These are phyloP conservation scores for Paraglomus occultum DNA, from an alignment of 192 early-diverging fungal genomes.

Conservation along the genomic window DNA sequence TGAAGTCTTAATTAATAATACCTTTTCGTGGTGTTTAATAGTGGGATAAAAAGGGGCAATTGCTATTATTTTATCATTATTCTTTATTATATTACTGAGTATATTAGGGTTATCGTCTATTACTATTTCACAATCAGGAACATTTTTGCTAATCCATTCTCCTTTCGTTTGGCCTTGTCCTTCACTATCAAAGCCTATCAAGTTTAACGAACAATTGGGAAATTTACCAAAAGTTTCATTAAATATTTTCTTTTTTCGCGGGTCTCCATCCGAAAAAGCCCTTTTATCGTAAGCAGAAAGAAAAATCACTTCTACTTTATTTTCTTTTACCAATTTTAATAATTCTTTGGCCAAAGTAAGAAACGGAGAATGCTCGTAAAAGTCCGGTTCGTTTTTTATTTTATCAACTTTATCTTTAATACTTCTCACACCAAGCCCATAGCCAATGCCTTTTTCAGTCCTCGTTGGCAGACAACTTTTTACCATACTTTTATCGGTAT, in stretches of 20 bases:
- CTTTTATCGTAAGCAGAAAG: conserved; percentile 11
- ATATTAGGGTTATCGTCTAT: conserved; percentile 5
- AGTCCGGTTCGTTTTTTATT: conserved; percentile 13
- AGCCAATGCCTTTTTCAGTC: neutral
- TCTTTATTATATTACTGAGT: neutral
- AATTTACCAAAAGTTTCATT: conserved; percentile 10
- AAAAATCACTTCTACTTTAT: conserved; percentile 6
- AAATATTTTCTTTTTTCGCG: conserved; percentile 4
- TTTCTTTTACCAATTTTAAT: conserved; percentile 13
- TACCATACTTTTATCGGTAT: conserved; percentile 9
- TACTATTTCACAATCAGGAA: neutral
- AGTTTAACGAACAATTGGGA: conserved; percentile 1
- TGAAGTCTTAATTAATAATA: conserved; percentile 4
- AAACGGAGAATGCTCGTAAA: neutral
- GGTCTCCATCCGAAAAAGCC: neutral
- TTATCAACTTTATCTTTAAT: neutral
- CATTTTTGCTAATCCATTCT: conserved; percentile 14
- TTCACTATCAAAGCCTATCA: conserved; percentile 16
- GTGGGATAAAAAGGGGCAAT: conserved; percentile 2
- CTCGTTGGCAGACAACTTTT: neutral
- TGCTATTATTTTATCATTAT: conserved; percentile 2
- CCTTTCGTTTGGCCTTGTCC: neutral
- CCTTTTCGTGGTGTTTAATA: conserved; percentile 7
- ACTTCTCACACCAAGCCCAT: neutral
- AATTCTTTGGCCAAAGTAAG: conserved; percentile 19